Percentiles rank a stretch among this genome's conserved stretches.
Conservation (phyloP, 2,329 filamentous ascomycete genomes). For the Fusarium keratoplasticum region DNA sequence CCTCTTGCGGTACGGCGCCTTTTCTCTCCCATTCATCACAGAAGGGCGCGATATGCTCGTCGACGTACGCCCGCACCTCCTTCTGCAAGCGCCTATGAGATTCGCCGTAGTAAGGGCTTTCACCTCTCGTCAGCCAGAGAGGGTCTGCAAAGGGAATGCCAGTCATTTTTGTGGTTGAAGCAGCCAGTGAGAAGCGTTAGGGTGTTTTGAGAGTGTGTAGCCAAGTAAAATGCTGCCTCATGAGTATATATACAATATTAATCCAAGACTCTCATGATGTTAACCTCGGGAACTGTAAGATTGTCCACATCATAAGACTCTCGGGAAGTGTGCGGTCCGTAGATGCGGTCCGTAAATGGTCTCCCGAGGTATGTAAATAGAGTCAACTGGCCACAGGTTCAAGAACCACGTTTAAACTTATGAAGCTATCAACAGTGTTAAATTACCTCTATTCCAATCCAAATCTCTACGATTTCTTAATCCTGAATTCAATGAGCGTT, state of each 20-base stretch:
- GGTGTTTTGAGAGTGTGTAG: not conserved
- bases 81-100: slow-evolving; percentile 21
- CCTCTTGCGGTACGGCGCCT: not conserved
- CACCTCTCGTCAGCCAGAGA: slow-evolving; percentile 20
- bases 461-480: not conserved
- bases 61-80: slow-evolving; percentile 9
- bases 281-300: not conserved
- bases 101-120: slow-evolving; percentile 18
- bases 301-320: not conserved
- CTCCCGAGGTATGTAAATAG: not conserved
- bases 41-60: not conserved
- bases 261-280: not conserved
- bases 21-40: slow-evolving; percentile 1
- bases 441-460: not conserved
- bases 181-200: not conserved
- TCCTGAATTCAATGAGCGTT: not conserved
- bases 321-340: not conserved
- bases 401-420: too few species aligned
- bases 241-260: not conserved
- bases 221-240: not conserved
- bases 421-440: not conserved
- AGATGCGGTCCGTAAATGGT: not conserved
- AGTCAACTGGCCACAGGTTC: not conserved
- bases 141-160: slow-evolving; percentile 27
- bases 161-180: slow-evolving; percentile 4